Percentiles rank a stretch among this genome's conserved stretches.
Evolutionary conservation across 495 filamentous ascomycete genomes (phyloP).

Genomic region (Penicillium lagena): DNA sequence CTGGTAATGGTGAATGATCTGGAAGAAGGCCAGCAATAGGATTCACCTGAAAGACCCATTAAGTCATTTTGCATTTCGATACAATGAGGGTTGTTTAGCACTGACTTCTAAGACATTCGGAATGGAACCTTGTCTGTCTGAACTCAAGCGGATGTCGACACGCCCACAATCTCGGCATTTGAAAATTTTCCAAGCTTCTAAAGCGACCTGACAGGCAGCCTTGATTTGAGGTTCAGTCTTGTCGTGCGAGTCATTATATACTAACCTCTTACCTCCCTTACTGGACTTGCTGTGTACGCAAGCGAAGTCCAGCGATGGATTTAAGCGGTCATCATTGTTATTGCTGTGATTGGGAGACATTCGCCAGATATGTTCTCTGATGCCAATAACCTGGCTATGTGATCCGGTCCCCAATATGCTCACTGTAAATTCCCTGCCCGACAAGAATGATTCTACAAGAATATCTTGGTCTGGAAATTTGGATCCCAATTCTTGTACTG

Average conservation of each 20-base stretch:
- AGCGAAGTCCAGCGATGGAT: slow-evolving; percentile 1
- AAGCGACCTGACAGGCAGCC: slow-evolving; percentile 7
- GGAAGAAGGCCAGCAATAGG: slow-evolving; percentile 7
- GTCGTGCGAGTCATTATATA: background rate
- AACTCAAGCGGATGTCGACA: slow-evolving; percentile 13
- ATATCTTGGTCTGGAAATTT: slow-evolving; percentile 12
- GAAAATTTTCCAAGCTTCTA: slow-evolving; percentile 7
- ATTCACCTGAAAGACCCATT: too few species aligned
- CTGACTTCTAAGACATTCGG: slow-evolving; percentile 7
- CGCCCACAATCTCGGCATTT: slow-evolving; percentile 15
- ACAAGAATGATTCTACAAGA: slow-evolving; percentile 16
- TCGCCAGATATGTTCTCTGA: slow-evolving; percentile 6
- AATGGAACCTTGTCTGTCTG: background rate
- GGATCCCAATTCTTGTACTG: slow-evolving; percentile 2
- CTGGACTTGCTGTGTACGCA: slow-evolving; percentile 5
- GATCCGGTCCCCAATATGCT: slow-evolving; percentile 15
- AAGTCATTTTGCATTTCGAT: too few species aligned
- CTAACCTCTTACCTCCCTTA: background rate
- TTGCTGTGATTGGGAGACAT: background rate
- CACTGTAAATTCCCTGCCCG: slow-evolving; percentile 19
- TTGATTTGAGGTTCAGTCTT: slow-evolving; percentile 6
- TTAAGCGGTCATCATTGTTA: background rate
- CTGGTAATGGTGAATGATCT: slow-evolving; percentile 2
- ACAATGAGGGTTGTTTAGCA: too few species aligned
- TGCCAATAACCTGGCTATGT: slow-evolving; percentile 5